Percentiles rank a stretch among this genome's conserved stretches.
Conservation (phyloP, 2,329 filamentous ascomycete species). For the Neoscytalidium dimidiatum region DNA sequence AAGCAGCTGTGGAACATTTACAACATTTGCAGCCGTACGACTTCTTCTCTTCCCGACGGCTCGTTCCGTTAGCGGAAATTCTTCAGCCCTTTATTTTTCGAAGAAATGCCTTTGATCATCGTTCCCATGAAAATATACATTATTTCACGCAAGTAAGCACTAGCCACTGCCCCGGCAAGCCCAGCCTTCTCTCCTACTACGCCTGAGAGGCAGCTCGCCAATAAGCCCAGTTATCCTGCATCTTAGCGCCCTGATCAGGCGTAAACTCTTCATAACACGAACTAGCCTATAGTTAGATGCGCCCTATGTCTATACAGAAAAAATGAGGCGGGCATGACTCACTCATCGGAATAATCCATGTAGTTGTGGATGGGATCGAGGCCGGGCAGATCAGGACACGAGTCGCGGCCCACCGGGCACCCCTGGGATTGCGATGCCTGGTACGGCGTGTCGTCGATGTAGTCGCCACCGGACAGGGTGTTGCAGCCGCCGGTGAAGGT, state of each 20-base stretch:
- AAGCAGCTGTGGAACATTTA: too few relatives aligned
- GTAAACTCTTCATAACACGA: slow-evolving; percentile 26
- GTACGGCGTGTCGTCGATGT: slow-evolving; percentile 32
- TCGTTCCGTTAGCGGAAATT: too few relatives aligned
- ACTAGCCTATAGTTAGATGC: slow-evolving; percentile 23
- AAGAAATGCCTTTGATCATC: too few relatives aligned
- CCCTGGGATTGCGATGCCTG: slow-evolving; percentile 25
- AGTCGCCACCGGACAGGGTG: slow-evolving; percentile 26
- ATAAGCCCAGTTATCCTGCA: slow-evolving; percentile 23
- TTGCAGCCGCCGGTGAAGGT: slow-evolving; percentile 34
- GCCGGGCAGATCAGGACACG: slow-evolving; percentile 28
- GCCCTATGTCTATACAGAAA: too few relatives aligned
- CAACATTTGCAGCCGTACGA: too few relatives aligned
- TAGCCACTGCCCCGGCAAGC: too few relatives aligned
- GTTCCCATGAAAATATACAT: too few relatives aligned
- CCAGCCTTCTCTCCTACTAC: too few relatives aligned
- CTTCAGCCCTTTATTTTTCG: too few relatives aligned
- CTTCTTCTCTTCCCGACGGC: too few relatives aligned
- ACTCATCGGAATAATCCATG: slow-evolving; percentile 35
- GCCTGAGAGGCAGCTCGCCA: slow-evolving; percentile 22
- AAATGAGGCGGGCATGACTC: neutral
- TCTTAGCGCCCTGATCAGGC: slow-evolving; percentile 22
- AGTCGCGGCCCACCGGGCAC: slow-evolving; percentile 30
- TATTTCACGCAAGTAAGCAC: too few relatives aligned
- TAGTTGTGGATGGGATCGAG: slow-evolving; percentile 35